phyloP scores from a whole-genome alignment of 73 alveolate species.

The Urostyla sp. region DNA sequence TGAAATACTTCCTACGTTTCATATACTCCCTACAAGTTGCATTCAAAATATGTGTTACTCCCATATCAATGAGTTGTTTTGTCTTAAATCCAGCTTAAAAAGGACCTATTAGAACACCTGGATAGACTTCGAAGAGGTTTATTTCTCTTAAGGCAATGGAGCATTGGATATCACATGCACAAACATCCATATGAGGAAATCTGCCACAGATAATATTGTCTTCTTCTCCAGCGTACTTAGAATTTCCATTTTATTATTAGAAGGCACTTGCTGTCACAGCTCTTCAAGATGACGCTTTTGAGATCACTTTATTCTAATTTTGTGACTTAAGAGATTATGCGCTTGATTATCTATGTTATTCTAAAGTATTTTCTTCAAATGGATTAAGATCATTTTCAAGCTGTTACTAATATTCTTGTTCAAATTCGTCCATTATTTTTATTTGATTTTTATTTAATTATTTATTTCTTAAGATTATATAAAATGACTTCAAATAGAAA shows the following conservation, averaged over 20 bases:
- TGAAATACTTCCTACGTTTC: slow-evolving; percentile 89
- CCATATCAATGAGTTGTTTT: slow-evolving; percentile 78
- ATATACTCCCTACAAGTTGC: slow-evolving; percentile 88
- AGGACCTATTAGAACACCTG: slow-evolving; percentile 80
- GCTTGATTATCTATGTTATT: too few species aligned
- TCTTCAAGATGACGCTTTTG: slow-evolving; percentile 11
- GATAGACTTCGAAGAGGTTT: slow-evolving; percentile 75
- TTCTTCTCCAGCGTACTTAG: slow-evolving; percentile 87
- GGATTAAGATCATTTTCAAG: too few species aligned
- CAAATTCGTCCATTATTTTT: too few species aligned
- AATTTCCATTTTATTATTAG: background rate
- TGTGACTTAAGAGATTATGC: too few species aligned
- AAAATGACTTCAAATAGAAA: too few species aligned
- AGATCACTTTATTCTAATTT: slow-evolving; percentile 1
- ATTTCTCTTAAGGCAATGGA: slow-evolving; percentile 77
- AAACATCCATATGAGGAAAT: slow-evolving; percentile 91
- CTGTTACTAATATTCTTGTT: too few species aligned
- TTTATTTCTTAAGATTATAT: too few species aligned
- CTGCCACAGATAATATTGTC: slow-evolving; percentile 91
- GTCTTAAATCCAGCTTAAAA: slow-evolving; percentile 64
- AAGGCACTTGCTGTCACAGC: slow-evolving; percentile 48
- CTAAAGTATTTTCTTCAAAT: too few species aligned
- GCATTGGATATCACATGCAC: slow-evolving; percentile 90
- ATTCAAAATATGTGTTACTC: slow-evolving; percentile 87
- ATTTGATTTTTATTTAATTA: too few species aligned